Percentiles rank a stretch among this genome's conserved stretches.
These are phyloP conservation scores for Penicillium sp. DNA, from an alignment of 2,329 filamentous ascomycete species.

Conservation along the genomic window DNA sequence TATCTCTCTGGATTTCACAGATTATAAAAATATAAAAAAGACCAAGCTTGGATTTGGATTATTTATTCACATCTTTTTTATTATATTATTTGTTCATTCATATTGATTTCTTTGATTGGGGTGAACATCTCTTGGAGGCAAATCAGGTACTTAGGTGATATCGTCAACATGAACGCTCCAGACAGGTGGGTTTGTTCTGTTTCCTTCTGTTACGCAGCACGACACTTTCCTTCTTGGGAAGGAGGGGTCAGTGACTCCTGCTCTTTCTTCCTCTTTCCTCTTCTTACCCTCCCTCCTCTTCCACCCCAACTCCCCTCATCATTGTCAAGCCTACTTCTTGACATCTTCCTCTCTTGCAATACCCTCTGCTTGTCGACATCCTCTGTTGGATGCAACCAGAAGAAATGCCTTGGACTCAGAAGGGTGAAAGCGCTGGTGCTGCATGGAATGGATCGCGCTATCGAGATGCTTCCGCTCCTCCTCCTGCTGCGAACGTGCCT, in stretches of 20 bases:
- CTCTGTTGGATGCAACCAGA: background rate
- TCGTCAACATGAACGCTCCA: slow-evolving; percentile 15
- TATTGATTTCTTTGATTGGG: background rate
- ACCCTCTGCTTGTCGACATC: background rate
- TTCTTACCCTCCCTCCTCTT: background rate
- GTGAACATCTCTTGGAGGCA: background rate
- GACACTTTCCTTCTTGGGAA: background rate
- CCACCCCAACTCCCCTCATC: background rate
- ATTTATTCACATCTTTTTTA: background rate
- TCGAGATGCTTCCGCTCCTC: slow-evolving; percentile 11
- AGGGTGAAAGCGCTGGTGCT: slow-evolving; percentile 2
- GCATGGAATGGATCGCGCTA: slow-evolving; percentile 12
- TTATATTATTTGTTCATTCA: background rate
- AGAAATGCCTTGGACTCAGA: slow-evolving; percentile 8
- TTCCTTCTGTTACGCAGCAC: background rate
- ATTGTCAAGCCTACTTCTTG: background rate
- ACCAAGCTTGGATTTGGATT: background rate
- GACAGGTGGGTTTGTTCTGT: slow-evolving; percentile 14
- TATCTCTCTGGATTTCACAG: background rate
- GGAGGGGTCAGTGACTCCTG: background rate
- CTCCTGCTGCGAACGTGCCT: slow-evolving; percentile 10
- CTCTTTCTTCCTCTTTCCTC: background rate
- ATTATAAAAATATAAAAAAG: background rate
- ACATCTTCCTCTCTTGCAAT: background rate
- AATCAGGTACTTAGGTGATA: slow-evolving; percentile 1